Base-by-base conservation (phyloP, 176 grass and related monocot species). In the Avena insularis region DNA sequence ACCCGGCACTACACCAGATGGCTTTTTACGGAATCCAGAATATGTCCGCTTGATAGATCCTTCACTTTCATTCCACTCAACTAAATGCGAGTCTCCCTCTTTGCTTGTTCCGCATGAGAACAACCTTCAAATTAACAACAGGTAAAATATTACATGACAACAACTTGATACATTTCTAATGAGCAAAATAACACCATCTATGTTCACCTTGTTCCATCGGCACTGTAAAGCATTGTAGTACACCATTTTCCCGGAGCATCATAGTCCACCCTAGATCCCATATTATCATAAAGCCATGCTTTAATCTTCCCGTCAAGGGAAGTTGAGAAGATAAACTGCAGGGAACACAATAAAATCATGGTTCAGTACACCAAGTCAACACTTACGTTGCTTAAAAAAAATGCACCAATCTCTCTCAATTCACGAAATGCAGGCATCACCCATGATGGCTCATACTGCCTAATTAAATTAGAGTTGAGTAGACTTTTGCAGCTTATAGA, bases 31-130 rank as follows among this genome's bases (percentile, higher is more conserved):
- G 54, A 99, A 99, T 47, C 97, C 97, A 77, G 76, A 64, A 88
- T 99, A 99, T 67, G 82, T 89, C 80, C 90, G 93, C 90, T 93
- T 99, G 81, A 99, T 95, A 16, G 97, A 91, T 88, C 94, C 97
- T 92, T 99, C 97, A 91, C 94, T 99, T 94, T 99, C 97, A 69
- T 96, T 99, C 97, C 97, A 99, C 82, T 99, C 94, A 73, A 99
- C 97, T 84, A 99, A 94, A 88, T 71, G 79, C 12, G 91, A 96
- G 38, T 99, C 97, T 68, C 97, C 97, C 0, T 99, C 94, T 87
- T 99, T 99, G 81, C 97, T 87, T 58, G 97, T 99, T 80, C 97
- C 97, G 35, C 97, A 99, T 71, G 97, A 99, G 78, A 99, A 99
- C 79, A 99, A 85, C 84, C 97, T 99, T 88, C 77, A 90, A 56